Percentiles rank a stretch among this genome's conserved stretches.
Evolutionary conservation across 148 eudicot species (phyloP).

Genomic region (Cornus kousa): DNA sequence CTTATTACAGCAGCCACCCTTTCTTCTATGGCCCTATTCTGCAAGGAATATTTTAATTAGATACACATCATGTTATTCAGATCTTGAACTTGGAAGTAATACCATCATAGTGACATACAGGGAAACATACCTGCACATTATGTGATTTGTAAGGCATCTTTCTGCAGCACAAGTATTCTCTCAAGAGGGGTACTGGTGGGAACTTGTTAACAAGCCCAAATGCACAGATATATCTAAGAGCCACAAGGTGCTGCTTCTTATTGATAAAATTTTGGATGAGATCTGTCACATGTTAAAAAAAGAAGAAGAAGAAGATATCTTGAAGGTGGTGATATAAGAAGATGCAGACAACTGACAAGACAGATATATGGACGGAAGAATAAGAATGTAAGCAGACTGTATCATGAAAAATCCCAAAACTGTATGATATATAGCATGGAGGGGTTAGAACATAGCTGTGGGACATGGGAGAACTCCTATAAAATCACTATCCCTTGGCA

Average conservation of each 20-base stretch:
- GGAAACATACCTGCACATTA: constrained; percentile 3
- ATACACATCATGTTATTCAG: not conserved
- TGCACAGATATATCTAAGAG: constrained; percentile 10
- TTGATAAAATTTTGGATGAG: constrained; percentile 14
- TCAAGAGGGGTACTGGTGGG: constrained; percentile 21
- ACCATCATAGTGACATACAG: not conserved
- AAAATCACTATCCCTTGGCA: not conserved
- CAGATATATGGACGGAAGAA: not conserved
- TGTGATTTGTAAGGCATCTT: not conserved
- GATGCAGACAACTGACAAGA: not conserved
- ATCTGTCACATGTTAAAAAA: constrained; percentile 1
- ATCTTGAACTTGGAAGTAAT: not conserved
- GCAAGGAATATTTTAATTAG: constrained; percentile 8
- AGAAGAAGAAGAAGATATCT: too few species aligned
- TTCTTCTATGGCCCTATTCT: constrained; percentile 22
- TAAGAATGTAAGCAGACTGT: not conserved
- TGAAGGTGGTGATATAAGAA: not conserved
- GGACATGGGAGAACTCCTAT: not conserved
- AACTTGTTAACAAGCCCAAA: constrained; percentile 10
- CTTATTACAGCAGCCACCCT: constrained; percentile 28
- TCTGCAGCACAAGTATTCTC: not conserved
- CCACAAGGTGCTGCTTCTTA: constrained; percentile 12
- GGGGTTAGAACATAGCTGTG: not conserved
- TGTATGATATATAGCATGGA: not conserved
- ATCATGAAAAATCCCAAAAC: not conserved